Percentiles rank a stretch among this genome's conserved stretches.
phyloP scores from a whole-genome alignment of 129 eudicot genomes.

The Flaveria ramosissima region DNA sequence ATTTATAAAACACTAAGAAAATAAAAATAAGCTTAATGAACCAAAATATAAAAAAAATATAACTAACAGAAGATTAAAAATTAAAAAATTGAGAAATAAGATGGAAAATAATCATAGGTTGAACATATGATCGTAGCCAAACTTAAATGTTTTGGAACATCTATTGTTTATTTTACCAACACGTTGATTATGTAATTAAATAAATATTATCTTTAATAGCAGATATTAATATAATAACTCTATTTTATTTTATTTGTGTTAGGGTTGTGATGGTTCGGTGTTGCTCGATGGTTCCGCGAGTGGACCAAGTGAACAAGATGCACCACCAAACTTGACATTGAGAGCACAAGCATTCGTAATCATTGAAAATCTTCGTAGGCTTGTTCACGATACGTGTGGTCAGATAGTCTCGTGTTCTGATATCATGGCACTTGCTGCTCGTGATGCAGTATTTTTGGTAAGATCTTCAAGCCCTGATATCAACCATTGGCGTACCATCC shows the following conservation, averaged over 20 bases:
- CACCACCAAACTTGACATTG: constrained; percentile 60
- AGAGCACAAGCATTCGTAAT: constrained; percentile 50
- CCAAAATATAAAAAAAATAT: too few species aligned
- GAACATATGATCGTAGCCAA: too few species aligned
- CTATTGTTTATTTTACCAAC: too few species aligned
- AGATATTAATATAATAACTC: not conserved
- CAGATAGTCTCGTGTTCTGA: constrained; percentile 53
- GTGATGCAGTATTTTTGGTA: constrained; percentile 57
- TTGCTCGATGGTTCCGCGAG: constrained; percentile 62
- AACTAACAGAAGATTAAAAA: too few species aligned
- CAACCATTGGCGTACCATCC: not conserved
- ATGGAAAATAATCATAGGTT: too few species aligned
- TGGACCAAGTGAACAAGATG: constrained; percentile 58
- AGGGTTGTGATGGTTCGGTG: constrained; percentile 74
- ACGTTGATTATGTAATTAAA: too few species aligned
- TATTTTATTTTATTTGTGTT: not conserved
- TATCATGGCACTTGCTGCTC: constrained; percentile 55
- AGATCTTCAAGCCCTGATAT: not conserved
- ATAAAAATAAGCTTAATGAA: too few species aligned
- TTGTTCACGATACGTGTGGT: constrained; percentile 43
- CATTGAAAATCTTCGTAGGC: constrained; percentile 50
- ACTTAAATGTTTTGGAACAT: too few species aligned
- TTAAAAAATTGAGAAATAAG: too few species aligned
- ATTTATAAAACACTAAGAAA: too few species aligned
- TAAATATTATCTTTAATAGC: not conserved